phyloP scores from a whole-genome alignment of 2,329 filamentous ascomycete genomes.

The Coniochaeta sp. region DNA sequence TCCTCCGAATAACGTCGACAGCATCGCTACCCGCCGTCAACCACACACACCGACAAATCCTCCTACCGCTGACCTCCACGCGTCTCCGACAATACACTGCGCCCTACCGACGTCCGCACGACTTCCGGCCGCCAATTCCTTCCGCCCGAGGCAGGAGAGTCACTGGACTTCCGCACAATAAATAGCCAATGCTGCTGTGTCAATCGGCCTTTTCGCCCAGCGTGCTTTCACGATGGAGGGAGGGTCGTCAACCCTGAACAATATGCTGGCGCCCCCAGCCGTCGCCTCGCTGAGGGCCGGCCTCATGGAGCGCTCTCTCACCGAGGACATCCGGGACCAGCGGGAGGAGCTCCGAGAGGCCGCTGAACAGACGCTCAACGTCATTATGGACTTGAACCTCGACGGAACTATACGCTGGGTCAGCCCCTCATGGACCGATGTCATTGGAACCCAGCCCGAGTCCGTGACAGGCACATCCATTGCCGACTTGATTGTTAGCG shows the following conservation, averaged over 20 bases:
- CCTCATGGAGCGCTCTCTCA: slow-evolving; percentile 62
- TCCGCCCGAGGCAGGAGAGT: neutral
- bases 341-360: slow-evolving; percentile 90
- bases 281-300: slow-evolving; percentile 44
- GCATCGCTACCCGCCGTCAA: neutral
- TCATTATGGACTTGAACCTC: slow-evolving; percentile 88
- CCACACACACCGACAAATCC: too few relatives aligned
- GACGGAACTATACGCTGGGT: slow-evolving; percentile 92
- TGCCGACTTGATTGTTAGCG: slow-evolving; percentile 69
- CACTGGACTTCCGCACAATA: slow-evolving; percentile 2
- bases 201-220: slow-evolving; percentile 20
- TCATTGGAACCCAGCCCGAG: slow-evolving; percentile 73
- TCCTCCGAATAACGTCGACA: neutral
- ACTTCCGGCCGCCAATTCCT: neutral
- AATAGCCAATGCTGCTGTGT: slow-evolving; percentile 25
- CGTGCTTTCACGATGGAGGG: slow-evolving; percentile 35
- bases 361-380: slow-evolving; percentile 92
- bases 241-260: slow-evolving; percentile 17
- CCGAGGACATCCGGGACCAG: slow-evolving; percentile 87
- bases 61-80: neutral
- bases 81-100: neutral
- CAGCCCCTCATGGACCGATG: slow-evolving; percentile 90
- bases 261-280: slow-evolving; percentile 46
- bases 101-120: neutral
- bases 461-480: slow-evolving; percentile 71